Evolutionary conservation across 345 rosid genomes (phyloP).

Genomic region (Firmiana major): DNA sequence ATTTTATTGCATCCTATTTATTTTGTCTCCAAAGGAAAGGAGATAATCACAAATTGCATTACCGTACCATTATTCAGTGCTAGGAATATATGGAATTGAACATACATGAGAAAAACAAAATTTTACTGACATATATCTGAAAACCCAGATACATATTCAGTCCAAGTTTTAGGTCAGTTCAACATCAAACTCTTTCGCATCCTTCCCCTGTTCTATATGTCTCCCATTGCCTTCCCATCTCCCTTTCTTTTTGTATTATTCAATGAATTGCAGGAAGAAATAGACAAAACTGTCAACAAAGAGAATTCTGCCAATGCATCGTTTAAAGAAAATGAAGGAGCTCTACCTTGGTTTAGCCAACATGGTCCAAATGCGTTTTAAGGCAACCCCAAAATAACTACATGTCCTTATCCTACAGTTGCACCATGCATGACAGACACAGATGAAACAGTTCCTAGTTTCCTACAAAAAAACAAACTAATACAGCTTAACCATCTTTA

Average conservation of each 20-base stretch:
- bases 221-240: background rate
- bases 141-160: conserved; percentile 3
- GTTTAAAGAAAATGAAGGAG: conserved; percentile 14
- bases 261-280: conserved; percentile 15
- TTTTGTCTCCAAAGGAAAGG: too few species aligned
- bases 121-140: conserved; percentile 11
- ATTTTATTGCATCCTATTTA: too few species aligned
- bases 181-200: conserved; percentile 23
- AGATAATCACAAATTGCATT: background rate
- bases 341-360: conserved; percentile 18
- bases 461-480: conserved; percentile 33
- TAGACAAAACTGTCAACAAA: conserved; percentile 27
- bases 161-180: conserved; percentile 25
- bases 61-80: background rate
- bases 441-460: conserved; percentile 21
- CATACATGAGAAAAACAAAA: conserved; percentile 14
- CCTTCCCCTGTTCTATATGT: background rate
- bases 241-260: conserved; percentile 10
- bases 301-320: conserved; percentile 4
- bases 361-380: conserved; percentile 33
- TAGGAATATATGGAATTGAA: conserved; percentile 18
- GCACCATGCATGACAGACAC: conserved; percentile 22
- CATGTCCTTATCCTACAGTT: conserved; percentile 27
- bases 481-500: conserved; percentile 15
- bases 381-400: conserved; percentile 19